Evolutionary conservation across 2,329 filamentous ascomycete genomes (phyloP), one percentile per base, ranked within the genome.

Genomic region (Aspergillus quadrilineatus): DNA sequence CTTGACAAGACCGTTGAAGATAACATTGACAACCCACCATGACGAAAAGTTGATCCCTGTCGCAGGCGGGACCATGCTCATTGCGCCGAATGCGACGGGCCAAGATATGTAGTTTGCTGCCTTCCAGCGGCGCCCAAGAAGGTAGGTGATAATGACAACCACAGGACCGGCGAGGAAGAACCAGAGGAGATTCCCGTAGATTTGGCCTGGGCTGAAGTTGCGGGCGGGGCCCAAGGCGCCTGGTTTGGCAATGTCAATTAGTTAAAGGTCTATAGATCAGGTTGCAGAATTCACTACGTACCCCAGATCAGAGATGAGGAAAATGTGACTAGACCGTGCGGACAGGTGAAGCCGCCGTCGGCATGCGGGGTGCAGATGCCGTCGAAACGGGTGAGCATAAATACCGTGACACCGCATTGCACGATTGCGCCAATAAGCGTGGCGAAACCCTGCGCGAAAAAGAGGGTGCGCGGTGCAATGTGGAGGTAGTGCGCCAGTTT

Each of bases 291-390:
- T 22, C 22, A 22, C 22, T 4, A 59, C 60, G 53, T 62, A 73
- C 88, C 88, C 87, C 87, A 89, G 61, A 89, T 84, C 51, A 89
- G 78, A 10, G 86, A 89, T 0, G 85, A 85, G 0, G 85, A 89
- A 73, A 87, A 90, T 65, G 85, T 85, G 0, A 84, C 82, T 28
- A 77, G 77, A 14, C 81, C 80, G 44, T 78, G 76, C 8, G 84
- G 83, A 67, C 83, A 86, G 12, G 76, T 83, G 59, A 85, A 80
- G 39, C 86, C 87, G 55, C 79, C 79, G 65, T 84, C 79, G 15
- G 80, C 74, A 58, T 88, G 80, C 2, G 81, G 79, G 1, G 82
- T 81, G 60, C 80, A 82, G 30, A 80, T 70, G 8, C 72, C 69
- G 6, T 75, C 69, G 50, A 82, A 79, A 44, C 75, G 72, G 6